These are phyloP conservation scores for Neurospora sp. DNA, from an alignment of 495 filamentous ascomycete species.

Conservation along the genomic window DNA sequence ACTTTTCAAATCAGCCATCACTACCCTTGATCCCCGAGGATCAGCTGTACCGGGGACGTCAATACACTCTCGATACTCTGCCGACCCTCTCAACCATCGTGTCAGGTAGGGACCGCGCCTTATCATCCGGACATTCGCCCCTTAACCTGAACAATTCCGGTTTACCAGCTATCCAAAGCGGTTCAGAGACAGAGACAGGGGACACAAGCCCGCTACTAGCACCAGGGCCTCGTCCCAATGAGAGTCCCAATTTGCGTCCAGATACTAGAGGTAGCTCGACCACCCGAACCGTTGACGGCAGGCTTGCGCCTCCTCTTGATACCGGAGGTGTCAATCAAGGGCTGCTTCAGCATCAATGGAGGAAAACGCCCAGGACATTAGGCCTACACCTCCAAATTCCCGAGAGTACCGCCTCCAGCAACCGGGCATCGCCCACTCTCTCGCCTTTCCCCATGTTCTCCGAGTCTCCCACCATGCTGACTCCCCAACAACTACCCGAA, in stretches of 20 bases:
- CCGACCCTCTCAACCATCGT: background rate
- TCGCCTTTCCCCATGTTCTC: slow-evolving; percentile 33
- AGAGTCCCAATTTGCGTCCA: background rate
- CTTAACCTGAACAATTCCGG: slow-evolving; percentile 9
- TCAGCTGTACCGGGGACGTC: background rate
- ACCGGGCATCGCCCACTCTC: slow-evolving; percentile 31
- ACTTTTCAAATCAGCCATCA: slow-evolving; percentile 2
- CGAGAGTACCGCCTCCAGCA: slow-evolving; percentile 39
- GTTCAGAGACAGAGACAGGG: background rate
- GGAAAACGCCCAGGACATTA: background rate
- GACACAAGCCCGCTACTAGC: background rate
- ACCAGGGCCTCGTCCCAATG: background rate
- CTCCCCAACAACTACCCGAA: slow-evolving; percentile 26
- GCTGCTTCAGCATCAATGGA: background rate
- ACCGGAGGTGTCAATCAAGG: background rate
- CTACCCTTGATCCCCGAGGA: background rate
- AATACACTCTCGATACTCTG: background rate
- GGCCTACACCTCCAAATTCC: slow-evolving; percentile 19
- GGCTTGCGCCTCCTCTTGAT: slow-evolving; percentile 18
- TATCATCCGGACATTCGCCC: slow-evolving; percentile 21
- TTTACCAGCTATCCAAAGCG: slow-evolving; percentile 1
- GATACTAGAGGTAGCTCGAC: slow-evolving; percentile 14
- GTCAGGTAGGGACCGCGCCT: slow-evolving; percentile 16
- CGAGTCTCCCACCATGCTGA: slow-evolving; percentile 32
- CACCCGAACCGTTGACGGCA: slow-evolving; percentile 16